Conservation (phyloP, 768 basidiomycete genomes). For the Flagelloscypha sp. region DNA sequence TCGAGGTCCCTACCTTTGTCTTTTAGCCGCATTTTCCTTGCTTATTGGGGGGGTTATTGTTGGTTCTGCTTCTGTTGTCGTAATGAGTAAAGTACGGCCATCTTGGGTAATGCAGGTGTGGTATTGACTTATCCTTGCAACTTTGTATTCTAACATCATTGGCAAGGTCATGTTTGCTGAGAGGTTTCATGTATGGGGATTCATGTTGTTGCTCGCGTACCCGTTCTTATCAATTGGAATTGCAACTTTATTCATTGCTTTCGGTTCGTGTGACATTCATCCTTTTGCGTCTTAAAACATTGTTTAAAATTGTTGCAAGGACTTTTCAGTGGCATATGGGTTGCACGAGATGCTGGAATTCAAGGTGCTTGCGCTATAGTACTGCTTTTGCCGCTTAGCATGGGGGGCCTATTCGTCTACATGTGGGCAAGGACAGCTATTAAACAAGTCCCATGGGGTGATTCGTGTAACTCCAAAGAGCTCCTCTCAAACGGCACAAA, state of each 20-base stretch:
- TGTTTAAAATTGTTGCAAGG: too few relatives aligned
- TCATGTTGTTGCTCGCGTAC: conserved; percentile 4
- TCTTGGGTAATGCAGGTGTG: too few relatives aligned
- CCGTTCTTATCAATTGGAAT: conserved; percentile 5
- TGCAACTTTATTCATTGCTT: background rate
- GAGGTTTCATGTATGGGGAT: conserved; percentile 2
- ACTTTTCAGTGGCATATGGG: conserved; percentile 2
- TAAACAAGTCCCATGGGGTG: too few relatives aligned
- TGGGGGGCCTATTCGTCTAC: conserved; percentile 4
- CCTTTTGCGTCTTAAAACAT: background rate
- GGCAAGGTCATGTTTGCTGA: background rate
- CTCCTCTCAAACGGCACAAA: too few relatives aligned
- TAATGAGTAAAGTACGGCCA: background rate
- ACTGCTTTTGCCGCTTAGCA: background rate
- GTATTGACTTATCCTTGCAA: too few relatives aligned
- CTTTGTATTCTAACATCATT: too few relatives aligned
- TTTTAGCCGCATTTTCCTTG: background rate
- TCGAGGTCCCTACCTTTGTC: background rate
- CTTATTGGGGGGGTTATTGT: conserved; percentile 1
- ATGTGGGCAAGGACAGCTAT: conserved; percentile 1
- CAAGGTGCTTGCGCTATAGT: conserved; percentile 1
- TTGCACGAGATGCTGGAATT: conserved; percentile 1
- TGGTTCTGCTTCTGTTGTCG: background rate
- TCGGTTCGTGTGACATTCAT: conserved; percentile 2
- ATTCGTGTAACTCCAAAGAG: too few relatives aligned